These are phyloP conservation scores for Neurospora cerealis DNA, from an alignment of 495 filamentous ascomycete genomes.

Conservation along the genomic window DNA sequence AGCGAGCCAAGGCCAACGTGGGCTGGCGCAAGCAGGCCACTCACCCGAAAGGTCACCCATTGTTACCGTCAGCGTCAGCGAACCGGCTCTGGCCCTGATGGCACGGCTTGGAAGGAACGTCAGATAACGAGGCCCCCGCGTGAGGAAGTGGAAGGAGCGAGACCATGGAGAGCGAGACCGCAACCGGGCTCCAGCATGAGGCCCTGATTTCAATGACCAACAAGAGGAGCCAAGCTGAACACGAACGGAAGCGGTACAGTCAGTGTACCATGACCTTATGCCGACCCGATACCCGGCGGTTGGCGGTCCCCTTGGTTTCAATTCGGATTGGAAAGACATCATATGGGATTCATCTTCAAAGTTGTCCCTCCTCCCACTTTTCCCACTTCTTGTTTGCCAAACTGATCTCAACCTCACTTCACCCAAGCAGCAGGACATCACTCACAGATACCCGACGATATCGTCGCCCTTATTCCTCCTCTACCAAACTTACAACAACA, in stretches of 20 bases:
- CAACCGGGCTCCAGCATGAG: neutral
- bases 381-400: neutral
- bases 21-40: neutral
- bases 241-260: neutral
- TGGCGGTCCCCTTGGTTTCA: neutral
- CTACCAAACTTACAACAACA: neutral
- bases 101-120: conserved; percentile 11
- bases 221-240: neutral
- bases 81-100: neutral
- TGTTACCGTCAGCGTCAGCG: neutral
- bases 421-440: neutral
- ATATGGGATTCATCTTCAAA: neutral
- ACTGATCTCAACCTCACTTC: neutral
- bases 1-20: neutral
- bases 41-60: neutral
- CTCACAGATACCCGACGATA: neutral
- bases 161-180: neutral
- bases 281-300: neutral
- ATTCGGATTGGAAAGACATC: neutral
- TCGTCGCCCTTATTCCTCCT: neutral
- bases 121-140: conserved; percentile 23
- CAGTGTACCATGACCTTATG: neutral
- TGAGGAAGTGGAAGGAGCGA: conserved; percentile 10
- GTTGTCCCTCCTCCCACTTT: neutral
- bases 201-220: neutral